Evolutionary conservation across 2,329 filamentous ascomycete species (phyloP).

Genomic region (Clarireedia paspali): DNA sequence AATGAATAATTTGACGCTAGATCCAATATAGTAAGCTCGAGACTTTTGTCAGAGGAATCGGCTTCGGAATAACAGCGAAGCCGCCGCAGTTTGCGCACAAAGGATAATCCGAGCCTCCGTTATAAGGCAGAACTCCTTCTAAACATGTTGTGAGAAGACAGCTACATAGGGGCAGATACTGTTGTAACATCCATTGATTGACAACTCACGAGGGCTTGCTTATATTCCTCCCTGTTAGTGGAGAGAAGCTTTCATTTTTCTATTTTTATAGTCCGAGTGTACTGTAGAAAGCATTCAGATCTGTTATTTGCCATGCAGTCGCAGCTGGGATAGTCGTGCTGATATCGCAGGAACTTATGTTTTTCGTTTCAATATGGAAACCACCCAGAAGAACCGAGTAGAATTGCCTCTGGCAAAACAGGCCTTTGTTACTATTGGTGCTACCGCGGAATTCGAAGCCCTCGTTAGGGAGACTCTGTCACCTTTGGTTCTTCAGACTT

Average conservation of each 20-base stretch:
- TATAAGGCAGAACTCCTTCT: background rate
- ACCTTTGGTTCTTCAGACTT: slow-evolving; percentile 51
- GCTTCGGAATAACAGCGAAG: background rate
- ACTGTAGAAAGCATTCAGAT: no score
- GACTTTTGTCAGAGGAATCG: background rate
- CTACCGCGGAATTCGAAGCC: slow-evolving; percentile 73
- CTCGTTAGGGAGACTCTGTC: slow-evolving; percentile 62
- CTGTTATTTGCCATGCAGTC: no score
- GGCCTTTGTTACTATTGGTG: slow-evolving; percentile 87
- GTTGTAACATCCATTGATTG: no score
- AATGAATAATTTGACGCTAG: slow-evolving; percentile 1
- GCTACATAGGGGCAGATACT: no score
- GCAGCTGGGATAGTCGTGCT: no score
- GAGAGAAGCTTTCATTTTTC: no score
- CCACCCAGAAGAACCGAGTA: background rate
- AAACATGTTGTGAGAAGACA: background rate
- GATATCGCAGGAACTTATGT: no score
- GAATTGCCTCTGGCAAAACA: slow-evolving; percentile 7
- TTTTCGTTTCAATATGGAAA: no score
- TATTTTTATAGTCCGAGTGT: no score
- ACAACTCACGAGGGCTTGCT: no score
- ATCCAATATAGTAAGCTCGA: background rate
- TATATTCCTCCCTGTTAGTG: no score
- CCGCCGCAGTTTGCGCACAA: background rate
- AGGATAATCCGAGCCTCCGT: background rate